Evolutionary conservation across 2,329 filamentous ascomycete genomes (phyloP), one percentile per base, ranked within the genome.

Genomic region (Lecanoromycetidae sp.): DNA sequence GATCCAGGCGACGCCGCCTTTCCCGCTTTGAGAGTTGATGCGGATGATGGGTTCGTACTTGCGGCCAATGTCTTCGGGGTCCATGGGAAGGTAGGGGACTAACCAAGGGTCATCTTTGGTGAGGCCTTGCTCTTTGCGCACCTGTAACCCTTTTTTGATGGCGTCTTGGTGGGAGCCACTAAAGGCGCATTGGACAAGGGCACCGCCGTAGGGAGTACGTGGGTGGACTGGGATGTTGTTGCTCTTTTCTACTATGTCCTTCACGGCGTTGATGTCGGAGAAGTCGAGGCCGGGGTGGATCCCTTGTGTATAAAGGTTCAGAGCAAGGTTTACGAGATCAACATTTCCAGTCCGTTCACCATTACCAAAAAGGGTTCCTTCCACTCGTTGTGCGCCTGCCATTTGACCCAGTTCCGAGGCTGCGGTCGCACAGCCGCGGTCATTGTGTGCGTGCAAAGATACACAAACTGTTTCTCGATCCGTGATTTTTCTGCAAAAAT

Each of bases 11-110:
- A 86, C 82, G 57, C 91, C 91, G 52, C 90, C 90, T 70, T 98
- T 96, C 55, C 90, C 90, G 57, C 80, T 86, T 64, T 96, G 90
- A 15, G 86, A 94, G 72, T 96, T 98, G 75, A 96, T 90, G 51
- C 90, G 84, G 62, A 96, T 96, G 61, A 96, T 84, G 50, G 90
- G 90, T 67, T 96, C 88, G 75, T 96, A 96, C n/a, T 82, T 95
- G 49, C 90, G 80, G 42, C 90, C 90, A 54, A 96, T 94, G 60
- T 96, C 90, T 60, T 84, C 75, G 4, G 90, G 90, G 60, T 96
- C 90, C 57, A 96, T 76, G 10, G 90, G 90, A 40, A 96, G 80
- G 62, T 96, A 96, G 0, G 90, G 90, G 32, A 95, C 75, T 57
- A 84, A 71, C 90, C 90, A 96, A 33, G 68, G 70, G 59, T 80